phyloP scores from a whole-genome alignment of 1,284 basidiomycete species.

The Tilletia horrida region DNA sequence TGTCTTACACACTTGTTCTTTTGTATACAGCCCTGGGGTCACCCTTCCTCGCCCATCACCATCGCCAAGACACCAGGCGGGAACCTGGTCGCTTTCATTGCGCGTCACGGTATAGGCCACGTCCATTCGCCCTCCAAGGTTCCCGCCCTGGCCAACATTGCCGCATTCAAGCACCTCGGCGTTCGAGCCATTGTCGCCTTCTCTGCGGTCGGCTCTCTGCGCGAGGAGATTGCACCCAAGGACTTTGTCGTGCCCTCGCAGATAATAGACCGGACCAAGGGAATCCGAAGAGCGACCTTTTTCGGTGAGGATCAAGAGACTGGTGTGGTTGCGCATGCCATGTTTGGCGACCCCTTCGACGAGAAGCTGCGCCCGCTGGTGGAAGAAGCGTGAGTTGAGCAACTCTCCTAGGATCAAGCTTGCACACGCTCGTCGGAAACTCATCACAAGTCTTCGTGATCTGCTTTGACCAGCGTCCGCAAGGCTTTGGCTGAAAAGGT shows the following conservation, averaged over 20 bases:
- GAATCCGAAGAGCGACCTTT: constrained; percentile 77
- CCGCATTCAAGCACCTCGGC: constrained; percentile 87
- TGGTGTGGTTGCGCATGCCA: constrained; percentile 81
- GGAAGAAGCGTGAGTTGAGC: constrained; percentile 29
- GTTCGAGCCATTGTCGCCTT: constrained; percentile 87
- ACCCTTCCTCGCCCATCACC: constrained; percentile 83
- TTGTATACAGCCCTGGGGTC: constrained; percentile 77
- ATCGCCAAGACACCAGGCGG: constrained; percentile 78
- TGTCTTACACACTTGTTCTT: constrained; percentile 1
- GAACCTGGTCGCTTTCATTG: constrained; percentile 77
- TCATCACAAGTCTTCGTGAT: no score
- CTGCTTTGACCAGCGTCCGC: constrained; percentile 22
- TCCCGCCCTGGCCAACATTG: constrained; percentile 85
- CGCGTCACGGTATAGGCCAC: constrained; percentile 81
- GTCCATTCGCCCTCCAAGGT: constrained; percentile 54
- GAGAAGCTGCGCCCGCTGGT: constrained; percentile 39
- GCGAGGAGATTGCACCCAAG: constrained; percentile 75
- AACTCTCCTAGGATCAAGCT: no score
- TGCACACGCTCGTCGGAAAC: no score
- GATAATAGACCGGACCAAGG: constrained; percentile 95
- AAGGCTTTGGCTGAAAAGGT: constrained; percentile 28
- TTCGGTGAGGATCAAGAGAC: constrained; percentile 68
- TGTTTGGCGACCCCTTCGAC: constrained; percentile 73
- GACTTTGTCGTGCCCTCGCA: constrained; percentile 85
- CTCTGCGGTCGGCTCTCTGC: constrained; percentile 89